Evolutionary conservation across 768 basidiomycete genomes (phyloP).

Genomic region (Tylopilus intermedius): DNA sequence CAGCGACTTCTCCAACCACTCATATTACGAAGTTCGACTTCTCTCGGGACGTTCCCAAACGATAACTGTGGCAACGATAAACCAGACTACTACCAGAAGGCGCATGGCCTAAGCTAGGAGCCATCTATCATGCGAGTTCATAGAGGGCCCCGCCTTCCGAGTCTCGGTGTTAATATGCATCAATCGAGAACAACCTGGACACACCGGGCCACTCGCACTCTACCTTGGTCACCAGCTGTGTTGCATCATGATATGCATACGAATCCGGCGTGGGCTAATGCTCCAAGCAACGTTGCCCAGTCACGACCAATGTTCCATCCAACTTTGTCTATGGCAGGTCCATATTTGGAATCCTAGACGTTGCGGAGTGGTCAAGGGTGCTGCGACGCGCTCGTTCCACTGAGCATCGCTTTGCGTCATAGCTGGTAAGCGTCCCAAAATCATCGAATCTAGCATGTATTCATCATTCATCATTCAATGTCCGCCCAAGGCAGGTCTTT

Average conservation of each 20-base stretch:
- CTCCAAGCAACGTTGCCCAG: not conserved
- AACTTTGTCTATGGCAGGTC: not conserved
- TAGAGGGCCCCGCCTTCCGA: not conserved
- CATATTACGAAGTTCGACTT: constrained; percentile 8
- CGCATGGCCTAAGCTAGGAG: constrained; percentile 1
- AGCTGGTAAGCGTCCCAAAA: not conserved
- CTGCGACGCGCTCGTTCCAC: not conserved
- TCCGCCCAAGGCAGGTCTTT: constrained; percentile 1
- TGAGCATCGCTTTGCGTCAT: not conserved
- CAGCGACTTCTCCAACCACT: constrained; percentile 5
- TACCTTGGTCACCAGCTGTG: not conserved
- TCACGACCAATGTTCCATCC: not conserved
- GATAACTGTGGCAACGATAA: constrained; percentile 12
- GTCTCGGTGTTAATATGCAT: constrained; percentile 8
- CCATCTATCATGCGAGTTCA: constrained; percentile 1
- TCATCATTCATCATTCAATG: not conserved
- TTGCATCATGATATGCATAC: constrained; percentile 4
- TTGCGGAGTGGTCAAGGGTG: not conserved
- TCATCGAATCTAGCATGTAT: not conserved
- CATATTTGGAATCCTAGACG: not conserved
- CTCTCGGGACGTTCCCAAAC: not conserved
- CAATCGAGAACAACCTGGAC: constrained; percentile 8
- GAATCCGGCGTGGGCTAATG: constrained; percentile 4
- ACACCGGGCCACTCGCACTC: constrained; percentile 1
- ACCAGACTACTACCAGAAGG: not conserved